A percentile compares a stretch with the other conserved stretches of the same genome.
Evolutionary conservation across 495 filamentous ascomycete genomes (phyloP).

Genomic region (Schizothecium vesticola): DNA sequence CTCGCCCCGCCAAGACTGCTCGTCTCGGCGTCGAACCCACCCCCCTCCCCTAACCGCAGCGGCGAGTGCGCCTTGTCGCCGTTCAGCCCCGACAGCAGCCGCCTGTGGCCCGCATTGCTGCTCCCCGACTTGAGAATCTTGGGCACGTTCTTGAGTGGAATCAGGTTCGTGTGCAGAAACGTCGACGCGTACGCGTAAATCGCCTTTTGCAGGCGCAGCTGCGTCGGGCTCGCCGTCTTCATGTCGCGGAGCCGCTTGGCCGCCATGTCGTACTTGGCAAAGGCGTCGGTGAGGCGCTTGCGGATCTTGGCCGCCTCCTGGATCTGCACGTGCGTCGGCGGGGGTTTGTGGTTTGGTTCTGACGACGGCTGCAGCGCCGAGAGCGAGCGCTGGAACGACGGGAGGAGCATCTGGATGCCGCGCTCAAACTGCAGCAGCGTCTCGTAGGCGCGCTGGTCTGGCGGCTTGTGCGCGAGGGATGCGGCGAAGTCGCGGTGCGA

Average conservation of each 20-base stretch:
- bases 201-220: constrained; percentile 72
- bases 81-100: constrained; percentile 33
- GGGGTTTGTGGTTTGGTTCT: constrained; percentile 49
- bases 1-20: constrained; percentile 49
- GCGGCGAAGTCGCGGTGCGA: constrained; percentile 74
- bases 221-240: constrained; percentile 62
- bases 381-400: constrained; percentile 80
- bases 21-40: constrained; percentile 48
- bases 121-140: constrained; percentile 67
- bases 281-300: constrained; percentile 85
- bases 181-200: constrained; percentile 77
- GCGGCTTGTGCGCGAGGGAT: constrained; percentile 60
- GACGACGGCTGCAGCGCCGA: constrained; percentile 41
- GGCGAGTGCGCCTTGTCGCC: constrained; percentile 24
- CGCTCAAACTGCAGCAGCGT: constrained; percentile 84
- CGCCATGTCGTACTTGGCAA: constrained; percentile 82
- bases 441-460: constrained; percentile 77
- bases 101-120: constrained; percentile 29
- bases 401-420: constrained; percentile 78
- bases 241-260: constrained; percentile 78
- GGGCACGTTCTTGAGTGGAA: constrained; percentile 82
- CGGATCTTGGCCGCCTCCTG: constrained; percentile 86
- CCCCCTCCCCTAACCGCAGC: constrained; percentile 41
- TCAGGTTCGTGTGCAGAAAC: constrained; percentile 88
- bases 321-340: constrained; percentile 69